These are phyloP conservation scores for Xerocomus potaroensis DNA, from an alignment of 768 basidiomycete genomes.

Conservation along the genomic window DNA sequence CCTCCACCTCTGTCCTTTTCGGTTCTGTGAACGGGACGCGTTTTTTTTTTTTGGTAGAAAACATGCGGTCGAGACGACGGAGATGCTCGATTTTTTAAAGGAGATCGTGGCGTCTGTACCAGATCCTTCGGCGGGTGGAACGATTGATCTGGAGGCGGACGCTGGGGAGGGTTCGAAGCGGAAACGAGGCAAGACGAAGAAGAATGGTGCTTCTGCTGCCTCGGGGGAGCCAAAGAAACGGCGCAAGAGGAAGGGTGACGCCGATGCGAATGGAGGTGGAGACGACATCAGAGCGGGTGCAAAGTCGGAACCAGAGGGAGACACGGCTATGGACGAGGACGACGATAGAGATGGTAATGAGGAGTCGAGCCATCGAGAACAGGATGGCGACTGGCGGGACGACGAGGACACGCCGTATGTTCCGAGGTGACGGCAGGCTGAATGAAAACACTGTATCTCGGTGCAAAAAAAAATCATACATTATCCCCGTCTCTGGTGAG, in stretches of 20 bases:
- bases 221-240: constrained; percentile 42
- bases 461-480: constrained; percentile 9
- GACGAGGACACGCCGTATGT: constrained; percentile 42
- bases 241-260: constrained; percentile 44
- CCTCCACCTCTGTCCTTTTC: not conserved
- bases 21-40: not conserved
- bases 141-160: constrained; percentile 66
- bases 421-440: constrained; percentile 28
- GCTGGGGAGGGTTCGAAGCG: constrained; percentile 50
- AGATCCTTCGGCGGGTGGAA: constrained; percentile 83
- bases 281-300: constrained; percentile 35
- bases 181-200: constrained; percentile 54
- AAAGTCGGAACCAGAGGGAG: constrained; percentile 36
- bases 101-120: constrained; percentile 85
- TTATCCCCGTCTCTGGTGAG: constrained; percentile 6
- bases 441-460: constrained; percentile 5
- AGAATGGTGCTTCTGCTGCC: constrained; percentile 34
- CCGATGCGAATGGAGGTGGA: constrained; percentile 31
- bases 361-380: constrained; percentile 38
- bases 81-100: constrained; percentile 91
- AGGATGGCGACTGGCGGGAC: constrained; percentile 41
- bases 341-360: constrained; percentile 39
- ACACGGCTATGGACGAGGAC: constrained; percentile 37
- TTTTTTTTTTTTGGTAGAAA: constrained; percentile 65
- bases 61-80: constrained; percentile 82